Evolutionary conservation across 164 flowering plant genomes (phyloP), one percentile per base, ranked within the genome.

Genomic region (Tetracentron sinense): DNA sequence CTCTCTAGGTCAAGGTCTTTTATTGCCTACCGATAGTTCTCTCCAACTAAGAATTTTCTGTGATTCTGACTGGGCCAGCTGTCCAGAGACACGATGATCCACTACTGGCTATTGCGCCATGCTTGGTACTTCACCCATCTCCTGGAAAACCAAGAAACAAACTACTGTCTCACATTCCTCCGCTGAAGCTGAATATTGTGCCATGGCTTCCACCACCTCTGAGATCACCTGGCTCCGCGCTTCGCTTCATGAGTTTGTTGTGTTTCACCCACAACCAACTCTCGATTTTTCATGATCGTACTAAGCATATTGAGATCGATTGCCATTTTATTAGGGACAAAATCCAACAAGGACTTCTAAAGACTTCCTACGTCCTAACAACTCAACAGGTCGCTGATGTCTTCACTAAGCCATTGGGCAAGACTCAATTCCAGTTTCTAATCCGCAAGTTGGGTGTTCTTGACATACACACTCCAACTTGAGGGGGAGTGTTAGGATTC

Each of bases 111-210:
- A 52, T 52, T 42, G 33, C 11, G 23, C 55, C 1, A 30, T 56
- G 16, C 29, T 65, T 11, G 62, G 62, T 20, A 11, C 19, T 15
- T 56, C 61, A 0, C 61, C 29, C 17, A 46, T 65, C 4, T 44
- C 61, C 5, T 65, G 69, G 61, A 64, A 52, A 25, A 17, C 48
- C 12, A 63, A 63, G 58, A 53, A 63, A 25, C 47, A 63, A 53
- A 7, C 8, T 10, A 54, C 35, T 7, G 38, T 64, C 2, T 56
- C 54, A 3, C 23, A 54, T 6, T 64, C 54, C 17, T 64, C 52
- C 1, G 61, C 29, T 20, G 52, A 64, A 16, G 59, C 50, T 4
- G 60, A 64, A 14, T 65, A 65, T 47, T 25, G 62, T 4, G 29
- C 55, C 11, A 56, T 65, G 62, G 62, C 54, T 1, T 23, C 42